Percentiles rank a stretch among this genome's conserved stretches.
phyloP scores from a whole-genome alignment of 2,329 filamentous ascomycete genomes.

The Bipolaris oryzae region DNA sequence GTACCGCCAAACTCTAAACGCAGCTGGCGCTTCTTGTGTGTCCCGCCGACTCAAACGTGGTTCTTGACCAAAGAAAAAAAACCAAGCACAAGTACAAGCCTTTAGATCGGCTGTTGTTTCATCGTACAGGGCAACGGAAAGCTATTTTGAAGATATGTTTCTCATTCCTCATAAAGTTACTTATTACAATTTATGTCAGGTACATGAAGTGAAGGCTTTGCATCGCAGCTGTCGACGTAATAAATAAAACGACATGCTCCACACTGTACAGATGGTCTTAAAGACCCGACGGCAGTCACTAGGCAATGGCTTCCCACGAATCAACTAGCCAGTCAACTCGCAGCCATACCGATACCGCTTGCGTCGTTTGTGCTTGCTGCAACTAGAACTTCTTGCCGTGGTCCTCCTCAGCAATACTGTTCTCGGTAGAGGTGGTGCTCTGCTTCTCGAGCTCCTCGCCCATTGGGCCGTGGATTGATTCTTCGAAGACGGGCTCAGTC shows the following conservation, averaged over 20 bases:
- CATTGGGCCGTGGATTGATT: slow-evolving; percentile 74
- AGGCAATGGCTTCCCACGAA: slow-evolving; percentile 29
- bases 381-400: slow-evolving; percentile 53
- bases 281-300: slow-evolving; percentile 19
- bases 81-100: background rate
- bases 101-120: background rate
- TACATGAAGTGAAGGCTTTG: slow-evolving; percentile 22
- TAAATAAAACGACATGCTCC: slow-evolving; percentile 9
- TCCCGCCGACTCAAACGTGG: background rate
- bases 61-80: background rate
- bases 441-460: slow-evolving; percentile 63
- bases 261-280: slow-evolving; percentile 31
- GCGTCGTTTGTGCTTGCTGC: background rate
- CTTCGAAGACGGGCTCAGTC: slow-evolving; percentile 89
- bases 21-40: background rate
- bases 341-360: slow-evolving; percentile 19
- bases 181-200: slow-evolving; percentile 26
- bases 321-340: slow-evolving; percentile 30
- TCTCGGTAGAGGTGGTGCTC: slow-evolving; percentile 57
- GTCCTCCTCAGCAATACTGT: slow-evolving; percentile 64
- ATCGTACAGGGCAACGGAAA: background rate
- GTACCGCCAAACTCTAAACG: background rate
- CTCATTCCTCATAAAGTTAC: slow-evolving; percentile 18
- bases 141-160: slow-evolving; percentile 9
- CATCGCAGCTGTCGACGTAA: slow-evolving; percentile 17